These are phyloP conservation scores for Fusarium paranaense DNA, from an alignment of 2,329 filamentous ascomycete genomes.

Conservation along the genomic window DNA sequence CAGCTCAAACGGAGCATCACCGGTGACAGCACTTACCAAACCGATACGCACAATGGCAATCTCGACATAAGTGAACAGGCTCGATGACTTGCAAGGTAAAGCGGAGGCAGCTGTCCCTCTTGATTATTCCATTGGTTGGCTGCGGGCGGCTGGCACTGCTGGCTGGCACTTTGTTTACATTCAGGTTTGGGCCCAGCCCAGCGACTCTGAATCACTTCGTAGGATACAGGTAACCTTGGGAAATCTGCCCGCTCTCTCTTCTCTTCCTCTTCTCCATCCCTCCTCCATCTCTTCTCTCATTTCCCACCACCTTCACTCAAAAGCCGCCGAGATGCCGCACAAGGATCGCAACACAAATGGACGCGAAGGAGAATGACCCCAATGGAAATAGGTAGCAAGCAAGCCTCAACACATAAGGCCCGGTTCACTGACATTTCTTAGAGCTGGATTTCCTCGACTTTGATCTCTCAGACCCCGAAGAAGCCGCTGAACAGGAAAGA, in stretches of 20 bases:
- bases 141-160: not conserved
- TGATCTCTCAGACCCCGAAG: too few relatives aligned
- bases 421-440: not conserved
- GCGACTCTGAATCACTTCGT: too few relatives aligned
- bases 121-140: not conserved
- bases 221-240: too few relatives aligned
- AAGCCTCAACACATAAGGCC: too few relatives aligned
- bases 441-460: too few relatives aligned
- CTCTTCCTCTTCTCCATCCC: not conserved
- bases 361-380: too few relatives aligned
- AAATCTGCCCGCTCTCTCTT: not conserved
- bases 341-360: too few relatives aligned
- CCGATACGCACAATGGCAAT: not conserved
- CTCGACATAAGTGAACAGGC: rapidly evolving
- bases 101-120: not conserved
- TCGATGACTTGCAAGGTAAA: not conserved
- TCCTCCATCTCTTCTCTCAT: not conserved
- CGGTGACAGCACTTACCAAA: not conserved
- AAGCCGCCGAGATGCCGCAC: too few relatives aligned
- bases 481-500: too few relatives aligned
- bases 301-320: not conserved
- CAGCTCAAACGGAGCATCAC: not conserved
- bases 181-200: not conserved
- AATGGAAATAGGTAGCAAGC: too few relatives aligned
- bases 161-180: not conserved